Evolutionary conservation across 163 green algal genomes (phyloP), one percentile per base, ranked within the genome.

Genomic region (Coccomyxa subellipsoidea): DNA sequence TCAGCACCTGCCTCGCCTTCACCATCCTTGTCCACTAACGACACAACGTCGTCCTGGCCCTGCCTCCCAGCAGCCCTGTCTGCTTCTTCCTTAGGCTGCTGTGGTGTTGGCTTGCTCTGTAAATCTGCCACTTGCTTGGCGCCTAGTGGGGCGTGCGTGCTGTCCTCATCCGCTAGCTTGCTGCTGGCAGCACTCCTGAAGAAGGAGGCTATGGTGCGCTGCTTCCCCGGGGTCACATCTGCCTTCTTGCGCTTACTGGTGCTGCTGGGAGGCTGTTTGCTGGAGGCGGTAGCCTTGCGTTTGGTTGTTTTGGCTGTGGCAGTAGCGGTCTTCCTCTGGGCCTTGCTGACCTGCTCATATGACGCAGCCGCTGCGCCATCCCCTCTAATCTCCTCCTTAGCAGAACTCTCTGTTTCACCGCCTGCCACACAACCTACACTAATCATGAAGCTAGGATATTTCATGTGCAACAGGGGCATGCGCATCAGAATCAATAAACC

Each of bases 171-270:
- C 10, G 66, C 66, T 18, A 73, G 66, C 23, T 59, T 59, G 47
- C 47, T 59, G 47, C 0, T 59, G 47, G 47, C 47, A 12, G 47
- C 47, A 18, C 47, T 59, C 15, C 15, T 59, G 47, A 59, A 59
- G 8, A 73, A 73, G 66, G 66, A 73, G 66, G 66, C 66, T 32
- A 73, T 73, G 5, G 29, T 73, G 66, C 66, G 66, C 66, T 73
- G 66, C 66, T 73, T 32, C 66, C n/a, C 29, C 18, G 66, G 66
- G 8, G 66, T 23, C 21, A 8, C 21, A 18, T 73, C 66, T 73
- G 66, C 66, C 29, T 34, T 73, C 32, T n/a, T 8, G 21, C 66
- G 66, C 66, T 32, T 32, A 23, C 66, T 73, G 66, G 29, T n/a
- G 10, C 66, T 73, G 66, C 66, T n/a, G 31, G 27, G 1, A 23